A percentile compares a stretch with the other conserved stretches of the same genome.
These are phyloP conservation scores for Strobilomyces echinocephalus DNA, from an alignment of 768 basidiomycete species.

Conservation along the genomic window DNA sequence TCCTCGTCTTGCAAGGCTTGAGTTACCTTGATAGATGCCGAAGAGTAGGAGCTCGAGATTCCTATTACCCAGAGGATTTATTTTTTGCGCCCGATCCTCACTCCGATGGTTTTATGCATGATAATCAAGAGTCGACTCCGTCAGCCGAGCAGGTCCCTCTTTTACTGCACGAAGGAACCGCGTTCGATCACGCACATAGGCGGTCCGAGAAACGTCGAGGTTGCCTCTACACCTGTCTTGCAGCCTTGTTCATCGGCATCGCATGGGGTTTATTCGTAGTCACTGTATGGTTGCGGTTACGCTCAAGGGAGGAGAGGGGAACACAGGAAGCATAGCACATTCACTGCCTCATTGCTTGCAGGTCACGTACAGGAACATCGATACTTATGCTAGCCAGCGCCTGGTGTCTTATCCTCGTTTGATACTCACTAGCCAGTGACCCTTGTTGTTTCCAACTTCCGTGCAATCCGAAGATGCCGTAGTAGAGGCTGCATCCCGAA, in stretches of 20 bases:
- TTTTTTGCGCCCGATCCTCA: background rate
- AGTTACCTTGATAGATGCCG: slow-evolving; percentile 44
- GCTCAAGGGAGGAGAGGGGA: slow-evolving; percentile 37
- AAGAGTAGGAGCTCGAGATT: slow-evolving; percentile 21
- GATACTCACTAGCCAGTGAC: slow-evolving; percentile 31
- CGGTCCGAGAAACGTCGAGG: slow-evolving; percentile 51
- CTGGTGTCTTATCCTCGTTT: slow-evolving; percentile 12
- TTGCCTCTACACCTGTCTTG: slow-evolving; percentile 42
- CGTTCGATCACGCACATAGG: slow-evolving; percentile 11
- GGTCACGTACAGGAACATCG: background rate
- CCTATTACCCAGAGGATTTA: slow-evolving; percentile 15
- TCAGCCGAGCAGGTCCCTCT: slow-evolving; percentile 13
- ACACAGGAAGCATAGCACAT: background rate
- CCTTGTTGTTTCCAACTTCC: slow-evolving; percentile 28
- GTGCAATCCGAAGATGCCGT: slow-evolving; percentile 30
- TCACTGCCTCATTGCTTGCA: background rate
- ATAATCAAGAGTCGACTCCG: background rate
- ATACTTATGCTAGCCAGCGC: background rate
- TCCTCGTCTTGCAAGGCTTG: slow-evolving; percentile 47
- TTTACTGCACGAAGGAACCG: background rate
- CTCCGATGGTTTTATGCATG: background rate
- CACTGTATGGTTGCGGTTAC: slow-evolving; percentile 55
- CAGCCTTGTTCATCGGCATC: slow-evolving; percentile 38
- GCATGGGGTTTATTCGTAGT: slow-evolving; percentile 64
- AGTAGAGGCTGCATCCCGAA: slow-evolving; percentile 24